These are phyloP conservation scores for Podospora anserina DNA, from an alignment of 495 filamentous ascomycete species.

Conservation along the genomic window DNA sequence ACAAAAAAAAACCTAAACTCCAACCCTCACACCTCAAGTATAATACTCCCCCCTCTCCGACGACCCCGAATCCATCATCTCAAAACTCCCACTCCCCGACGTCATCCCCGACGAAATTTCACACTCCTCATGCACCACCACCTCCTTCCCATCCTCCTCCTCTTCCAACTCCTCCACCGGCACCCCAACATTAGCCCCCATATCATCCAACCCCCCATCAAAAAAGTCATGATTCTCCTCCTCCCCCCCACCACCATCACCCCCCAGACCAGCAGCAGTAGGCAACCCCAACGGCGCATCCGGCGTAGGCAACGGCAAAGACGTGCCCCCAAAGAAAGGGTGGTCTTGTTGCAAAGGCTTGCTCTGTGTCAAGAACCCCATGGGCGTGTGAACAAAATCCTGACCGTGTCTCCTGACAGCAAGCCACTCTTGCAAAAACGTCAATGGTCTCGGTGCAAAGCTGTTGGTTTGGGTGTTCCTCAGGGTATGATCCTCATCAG, in stretches of 20 bases:
- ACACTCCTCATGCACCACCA: constrained; percentile 23
- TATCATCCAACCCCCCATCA: constrained; percentile 15
- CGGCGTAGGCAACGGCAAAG: neutral
- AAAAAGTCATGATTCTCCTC: constrained; percentile 16
- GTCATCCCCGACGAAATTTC: neutral
- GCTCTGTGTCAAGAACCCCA: constrained; percentile 53
- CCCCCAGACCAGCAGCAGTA: neutral
- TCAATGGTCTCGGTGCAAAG: constrained; percentile 24
- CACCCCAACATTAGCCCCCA: constrained; percentile 18
- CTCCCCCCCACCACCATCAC: constrained; percentile 1
- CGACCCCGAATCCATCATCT: neutral
- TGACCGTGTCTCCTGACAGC: constrained; percentile 48
- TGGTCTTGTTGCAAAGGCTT: constrained; percentile 41
- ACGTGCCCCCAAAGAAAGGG: constrained; percentile 42
- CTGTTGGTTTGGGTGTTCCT: neutral
- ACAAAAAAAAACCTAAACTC: neutral
- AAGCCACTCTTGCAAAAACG: constrained; percentile 52
- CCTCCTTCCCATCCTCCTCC: constrained; percentile 12
- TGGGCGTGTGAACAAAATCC: constrained; percentile 52
- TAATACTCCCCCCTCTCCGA: neutral
- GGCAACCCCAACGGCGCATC: neutral
- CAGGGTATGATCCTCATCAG: neutral
- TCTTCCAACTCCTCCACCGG: constrained; percentile 19
- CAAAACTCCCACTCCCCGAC: neutral
- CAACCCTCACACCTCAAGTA: neutral